Percentiles rank a stretch among this genome's conserved stretches.
Conservation (phyloP, 345 rosid species). For the Geranium rotundifolium region DNA sequence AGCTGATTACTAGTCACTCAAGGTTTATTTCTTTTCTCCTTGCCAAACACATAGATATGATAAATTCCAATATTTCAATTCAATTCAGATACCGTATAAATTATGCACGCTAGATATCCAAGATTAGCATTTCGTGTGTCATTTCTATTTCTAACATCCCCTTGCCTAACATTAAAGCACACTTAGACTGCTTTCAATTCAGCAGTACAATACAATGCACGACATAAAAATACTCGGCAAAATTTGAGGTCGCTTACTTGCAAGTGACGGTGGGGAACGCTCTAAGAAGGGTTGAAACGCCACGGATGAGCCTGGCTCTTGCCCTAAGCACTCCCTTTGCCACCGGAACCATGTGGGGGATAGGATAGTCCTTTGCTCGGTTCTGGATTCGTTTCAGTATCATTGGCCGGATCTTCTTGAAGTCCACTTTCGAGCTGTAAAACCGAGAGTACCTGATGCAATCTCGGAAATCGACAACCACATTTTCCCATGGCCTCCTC, state of each 20-base stretch:
- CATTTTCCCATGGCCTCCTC: conserved; percentile 3
- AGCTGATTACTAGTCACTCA: not conserved
- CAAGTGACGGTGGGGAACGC: conserved; percentile 49
- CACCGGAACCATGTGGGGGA: conserved; percentile 45
- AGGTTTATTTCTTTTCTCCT: not conserved
- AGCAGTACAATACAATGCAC: not conserved
- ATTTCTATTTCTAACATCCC: not conserved
- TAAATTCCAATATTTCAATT: too few relatives aligned
- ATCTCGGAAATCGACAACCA: not conserved
- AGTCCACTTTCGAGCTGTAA: conserved; percentile 43
- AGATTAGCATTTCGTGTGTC: not conserved
- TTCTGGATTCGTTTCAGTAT: conserved; percentile 57
- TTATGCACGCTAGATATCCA: not conserved
- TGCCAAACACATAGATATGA: not conserved
- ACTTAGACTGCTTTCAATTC: not conserved
- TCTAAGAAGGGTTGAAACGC: conserved; percentile 49
- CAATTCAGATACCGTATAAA: not conserved
- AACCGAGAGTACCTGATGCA: conserved; percentile 16
- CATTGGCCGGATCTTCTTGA: conserved; percentile 66
- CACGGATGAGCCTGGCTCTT: conserved; percentile 39
- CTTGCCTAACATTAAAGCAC: not conserved
- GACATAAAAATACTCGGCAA: not conserved
- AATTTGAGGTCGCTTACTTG: conserved; percentile 39
- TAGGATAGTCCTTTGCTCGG: conserved; percentile 62
- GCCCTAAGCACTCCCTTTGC: conserved; percentile 56